phyloP scores from a whole-genome alignment of 2,329 filamentous ascomycete species.

The Aspergillus terreus region DNA sequence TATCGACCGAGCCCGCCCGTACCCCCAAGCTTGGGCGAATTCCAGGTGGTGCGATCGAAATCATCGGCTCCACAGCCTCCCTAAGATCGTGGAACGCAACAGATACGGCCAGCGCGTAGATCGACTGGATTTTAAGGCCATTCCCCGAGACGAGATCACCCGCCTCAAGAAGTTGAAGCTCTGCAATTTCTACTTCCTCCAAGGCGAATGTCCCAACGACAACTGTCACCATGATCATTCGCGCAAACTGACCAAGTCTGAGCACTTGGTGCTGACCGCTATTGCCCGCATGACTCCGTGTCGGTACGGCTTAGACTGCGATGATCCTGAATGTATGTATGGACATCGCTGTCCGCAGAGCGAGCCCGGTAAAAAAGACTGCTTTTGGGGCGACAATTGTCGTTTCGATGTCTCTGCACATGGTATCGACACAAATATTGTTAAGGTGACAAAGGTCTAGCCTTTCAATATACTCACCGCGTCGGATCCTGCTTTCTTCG shows the following conservation, averaged over 20 bases:
- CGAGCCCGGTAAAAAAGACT: slow-evolving; percentile 50
- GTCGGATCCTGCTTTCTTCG: not conserved
- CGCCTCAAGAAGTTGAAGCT: slow-evolving; percentile 60
- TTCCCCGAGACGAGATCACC: slow-evolving; percentile 53
- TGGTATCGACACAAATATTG: slow-evolving; percentile 54
- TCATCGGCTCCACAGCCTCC: slow-evolving; percentile 25
- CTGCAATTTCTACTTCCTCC: slow-evolving; percentile 60
- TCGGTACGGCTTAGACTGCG: slow-evolving; percentile 54
- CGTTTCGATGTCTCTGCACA: slow-evolving; percentile 57
- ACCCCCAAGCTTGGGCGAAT: slow-evolving; percentile 34
- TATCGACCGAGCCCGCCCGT: slow-evolving; percentile 35
- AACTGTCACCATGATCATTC: slow-evolving; percentile 54
- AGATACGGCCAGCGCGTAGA: slow-evolving; percentile 59
- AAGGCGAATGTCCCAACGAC: slow-evolving; percentile 55
- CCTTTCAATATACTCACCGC: not conserved
- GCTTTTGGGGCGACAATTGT: slow-evolving; percentile 57
- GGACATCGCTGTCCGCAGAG: slow-evolving; percentile 60
- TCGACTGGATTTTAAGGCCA: slow-evolving; percentile 47
- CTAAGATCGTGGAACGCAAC: slow-evolving; percentile 51
- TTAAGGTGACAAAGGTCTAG: slow-evolving; percentile 49
- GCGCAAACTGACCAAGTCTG: slow-evolving; percentile 51
- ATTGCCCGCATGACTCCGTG: slow-evolving; percentile 63
- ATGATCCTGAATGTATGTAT: slow-evolving; percentile 60
- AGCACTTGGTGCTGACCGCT: slow-evolving; percentile 52
- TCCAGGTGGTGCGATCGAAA: slow-evolving; percentile 38